phyloP scores from a whole-genome alignment of 768 basidiomycete species.

The Lactarius psammicola region DNA sequence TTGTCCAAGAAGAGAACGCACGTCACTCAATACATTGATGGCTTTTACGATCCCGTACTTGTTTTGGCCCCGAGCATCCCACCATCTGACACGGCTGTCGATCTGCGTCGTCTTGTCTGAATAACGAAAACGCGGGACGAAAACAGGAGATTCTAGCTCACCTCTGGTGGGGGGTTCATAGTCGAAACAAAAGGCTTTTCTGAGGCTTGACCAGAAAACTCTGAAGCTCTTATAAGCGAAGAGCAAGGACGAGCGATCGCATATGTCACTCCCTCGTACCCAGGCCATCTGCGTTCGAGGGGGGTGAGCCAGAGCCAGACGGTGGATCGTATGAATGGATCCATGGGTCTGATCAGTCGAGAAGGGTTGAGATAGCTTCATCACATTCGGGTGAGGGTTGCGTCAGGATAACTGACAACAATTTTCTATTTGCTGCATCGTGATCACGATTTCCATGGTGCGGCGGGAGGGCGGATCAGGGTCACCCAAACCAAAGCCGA shows the following conservation, averaged over 20 bases:
- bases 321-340: slow-evolving; percentile 20
- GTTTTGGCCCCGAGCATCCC: slow-evolving; percentile 52
- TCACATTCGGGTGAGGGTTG: slow-evolving; percentile 22
- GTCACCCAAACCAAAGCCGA: slow-evolving; percentile 17
- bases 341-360: slow-evolving; percentile 19
- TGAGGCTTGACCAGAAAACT: slow-evolving; percentile 12
- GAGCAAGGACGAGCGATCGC: slow-evolving; percentile 15
- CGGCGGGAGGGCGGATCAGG: slow-evolving; percentile 21
- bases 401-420: slow-evolving; percentile 6
- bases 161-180: slow-evolving; percentile 58
- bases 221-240: slow-evolving; percentile 11
- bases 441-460: slow-evolving; percentile 25
- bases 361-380: slow-evolving; percentile 17
- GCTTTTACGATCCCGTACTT: slow-evolving; percentile 59
- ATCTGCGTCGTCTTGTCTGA: slow-evolving; percentile 41
- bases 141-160: slow-evolving; percentile 17
- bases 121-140: slow-evolving; percentile 24
- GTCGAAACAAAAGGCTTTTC: slow-evolving; percentile 57
- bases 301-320: slow-evolving; percentile 8
- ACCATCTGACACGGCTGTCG: slow-evolving; percentile 70
- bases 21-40: slow-evolving; percentile 56
- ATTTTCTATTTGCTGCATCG: slow-evolving; percentile 16
- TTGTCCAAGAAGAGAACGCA: slow-evolving; percentile 36
- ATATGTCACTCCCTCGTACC: slow-evolving; percentile 19
- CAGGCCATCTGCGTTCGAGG: slow-evolving; percentile 14